These are phyloP conservation scores for Piper longum DNA, from an alignment of 164 flowering plant species.

Conservation along the genomic window DNA sequence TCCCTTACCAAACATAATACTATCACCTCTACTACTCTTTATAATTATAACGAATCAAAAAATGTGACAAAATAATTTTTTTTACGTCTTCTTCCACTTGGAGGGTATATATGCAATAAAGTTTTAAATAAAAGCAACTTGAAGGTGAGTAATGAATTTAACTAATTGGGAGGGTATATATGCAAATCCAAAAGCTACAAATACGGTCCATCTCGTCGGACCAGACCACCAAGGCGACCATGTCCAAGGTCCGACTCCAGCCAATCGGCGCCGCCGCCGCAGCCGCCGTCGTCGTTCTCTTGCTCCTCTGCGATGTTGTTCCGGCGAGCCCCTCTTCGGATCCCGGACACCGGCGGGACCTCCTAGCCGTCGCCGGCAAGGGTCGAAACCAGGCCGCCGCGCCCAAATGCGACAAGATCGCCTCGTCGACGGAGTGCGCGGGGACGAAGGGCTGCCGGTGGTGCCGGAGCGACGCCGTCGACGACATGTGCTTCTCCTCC, in stretches of 20 bases:
- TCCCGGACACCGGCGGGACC: constrained; percentile 1
- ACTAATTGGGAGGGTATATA: too few species aligned
- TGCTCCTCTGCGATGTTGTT: neutral
- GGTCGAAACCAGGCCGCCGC: constrained; percentile 11
- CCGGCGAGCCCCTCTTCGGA: neutral
- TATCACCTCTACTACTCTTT: too few species aligned
- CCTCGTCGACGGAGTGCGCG: constrained; percentile 28
- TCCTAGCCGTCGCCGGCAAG: constrained; percentile 3
- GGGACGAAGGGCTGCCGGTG: constrained; percentile 39
- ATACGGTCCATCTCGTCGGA: too few species aligned
- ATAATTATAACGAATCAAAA: too few species aligned
- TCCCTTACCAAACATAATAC: too few species aligned
- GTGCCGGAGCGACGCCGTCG: constrained; percentile 52
- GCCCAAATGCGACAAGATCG: constrained; percentile 24
- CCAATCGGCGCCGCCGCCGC: neutral
- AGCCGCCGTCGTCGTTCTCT: neutral
- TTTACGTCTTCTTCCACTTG: too few species aligned
- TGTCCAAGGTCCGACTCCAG: neutral
- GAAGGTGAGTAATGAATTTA: too few species aligned
- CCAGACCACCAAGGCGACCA: neutral
- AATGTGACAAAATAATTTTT: too few species aligned
- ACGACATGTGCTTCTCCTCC: constrained; percentile 47
- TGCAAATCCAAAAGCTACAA: too few species aligned
- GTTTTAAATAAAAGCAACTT: too few species aligned
- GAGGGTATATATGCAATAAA: too few species aligned